These are phyloP conservation scores for Aphanomyces stellatus DNA, from an alignment of 352 stramenopile species.

Conservation along the genomic window DNA sequence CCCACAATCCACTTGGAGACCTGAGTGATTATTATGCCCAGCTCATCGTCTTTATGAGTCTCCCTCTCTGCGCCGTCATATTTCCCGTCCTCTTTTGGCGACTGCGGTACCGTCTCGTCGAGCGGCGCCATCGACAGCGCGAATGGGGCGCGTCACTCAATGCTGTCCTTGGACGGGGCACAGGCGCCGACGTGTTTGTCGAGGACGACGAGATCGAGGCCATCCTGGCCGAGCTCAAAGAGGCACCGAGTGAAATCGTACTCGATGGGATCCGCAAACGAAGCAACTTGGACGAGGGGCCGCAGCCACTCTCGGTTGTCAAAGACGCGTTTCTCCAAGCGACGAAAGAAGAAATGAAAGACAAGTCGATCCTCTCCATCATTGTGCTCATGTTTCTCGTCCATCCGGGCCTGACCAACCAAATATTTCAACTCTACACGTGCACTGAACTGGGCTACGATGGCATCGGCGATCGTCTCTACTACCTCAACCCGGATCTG, in stretches of 20 bases:
- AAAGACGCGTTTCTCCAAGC: background rate
- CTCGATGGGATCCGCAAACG: too few relatives aligned
- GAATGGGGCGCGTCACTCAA: too few relatives aligned
- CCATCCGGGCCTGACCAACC: background rate
- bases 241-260: background rate
- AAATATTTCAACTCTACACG: conserved; percentile 13
- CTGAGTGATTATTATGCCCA: conserved; percentile 1
- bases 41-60: background rate
- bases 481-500: conserved; percentile 3
- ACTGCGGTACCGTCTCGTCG: background rate
- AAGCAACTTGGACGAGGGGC: too few relatives aligned
- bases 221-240: background rate
- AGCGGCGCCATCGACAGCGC: background rate
- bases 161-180: too few relatives aligned
- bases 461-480: background rate
- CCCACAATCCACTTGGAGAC: too few relatives aligned
- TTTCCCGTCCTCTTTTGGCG: conserved; percentile 10
- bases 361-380: conserved; percentile 2
- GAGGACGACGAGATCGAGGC: background rate
- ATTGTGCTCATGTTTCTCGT: conserved; percentile 14
- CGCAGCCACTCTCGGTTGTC: background rate
- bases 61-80: background rate
- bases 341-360: background rate
- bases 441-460: background rate
- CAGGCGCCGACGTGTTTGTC: background rate